Evolutionary conservation across 2,329 filamentous ascomycete species (phyloP), one percentile per base, ranked within the genome.

Genomic region (Colletotrichum siamense): DNA sequence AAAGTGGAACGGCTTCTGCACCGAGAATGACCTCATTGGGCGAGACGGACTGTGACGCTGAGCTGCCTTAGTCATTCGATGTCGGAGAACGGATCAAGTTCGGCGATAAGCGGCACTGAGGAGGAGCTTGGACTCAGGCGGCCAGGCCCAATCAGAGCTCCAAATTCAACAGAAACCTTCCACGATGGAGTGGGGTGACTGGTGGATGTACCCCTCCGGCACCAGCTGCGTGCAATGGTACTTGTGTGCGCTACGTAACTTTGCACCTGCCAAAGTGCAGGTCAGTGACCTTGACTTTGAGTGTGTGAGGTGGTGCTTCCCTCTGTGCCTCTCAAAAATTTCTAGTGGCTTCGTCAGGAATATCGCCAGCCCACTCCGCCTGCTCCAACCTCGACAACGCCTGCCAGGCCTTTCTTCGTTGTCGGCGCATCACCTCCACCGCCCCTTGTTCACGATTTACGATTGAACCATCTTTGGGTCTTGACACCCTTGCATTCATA

Each of bases 341-440:
- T 76, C 74, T 76, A 61, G 74, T 74, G 74, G 44, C 65, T 74
- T 76, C 74, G 70, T 74, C 59, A 73, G 64, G 74, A 76, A 74
- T 65, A 73, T 64, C 64, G 8, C 49, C 64, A 74, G 24, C 44
- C 65, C 71, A 69, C 71, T 76, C 71, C 64, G 65, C 65, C 65
- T 52, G n/a, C n/a, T 52, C 44, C 52, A 63, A 44, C 52, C 34
- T 44, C 73, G 49, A 55, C 49, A 57, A 32, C 64, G 69, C 69
- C 57, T 63, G 18, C 57, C 69, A 64, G 55, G 39, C 70, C 70
- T 70, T 22, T 18, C 30, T 32, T 61, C 59, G 39, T 72, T 39
- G 65, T 61, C n/a, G 74, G 74, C 64, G 71, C 71, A 61, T 65
- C 49, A 44, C 15, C 28, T 28, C 24, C 22, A 28, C 24, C 34